phyloP scores from a whole-genome alignment of 352 stramenopile genomes.

The Phytophthora tentaculata region DNA sequence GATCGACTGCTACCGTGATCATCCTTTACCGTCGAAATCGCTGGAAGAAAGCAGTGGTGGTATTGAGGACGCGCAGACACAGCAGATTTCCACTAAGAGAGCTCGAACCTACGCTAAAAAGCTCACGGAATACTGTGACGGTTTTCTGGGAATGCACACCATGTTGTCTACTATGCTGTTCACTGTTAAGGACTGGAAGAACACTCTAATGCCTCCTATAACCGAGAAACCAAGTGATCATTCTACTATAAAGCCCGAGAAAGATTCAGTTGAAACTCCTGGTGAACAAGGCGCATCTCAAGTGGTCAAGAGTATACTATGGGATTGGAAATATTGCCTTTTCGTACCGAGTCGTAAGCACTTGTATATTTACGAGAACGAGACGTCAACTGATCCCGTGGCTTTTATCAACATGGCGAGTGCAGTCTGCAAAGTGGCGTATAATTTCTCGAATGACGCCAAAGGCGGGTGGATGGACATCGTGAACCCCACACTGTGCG shows the following conservation, averaged over 20 bases:
- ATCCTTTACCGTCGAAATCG: not conserved
- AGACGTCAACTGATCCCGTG: conserved; percentile 43
- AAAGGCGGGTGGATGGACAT: conserved; percentile 69
- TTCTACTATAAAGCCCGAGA: conserved; percentile 6
- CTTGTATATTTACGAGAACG: conserved; percentile 72
- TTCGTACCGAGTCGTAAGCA: conserved; percentile 55
- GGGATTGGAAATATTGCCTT: conserved; percentile 76
- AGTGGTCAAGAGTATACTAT: conserved; percentile 48
- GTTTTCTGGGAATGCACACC: conserved; percentile 59
- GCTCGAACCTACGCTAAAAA: conserved; percentile 58
- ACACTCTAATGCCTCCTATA: conserved; percentile 44
- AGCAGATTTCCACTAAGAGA: not conserved
- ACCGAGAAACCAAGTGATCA: conserved; percentile 46
- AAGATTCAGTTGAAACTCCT: not conserved
- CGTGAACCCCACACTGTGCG: conserved; percentile 50
- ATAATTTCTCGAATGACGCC: conserved; percentile 48
- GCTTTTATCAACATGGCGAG: conserved; percentile 68
- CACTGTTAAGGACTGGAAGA: conserved; percentile 39
- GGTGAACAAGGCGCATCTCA: not conserved
- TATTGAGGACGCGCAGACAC: not conserved
- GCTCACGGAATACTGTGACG: conserved; percentile 59
- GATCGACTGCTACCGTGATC: conserved; percentile 52
- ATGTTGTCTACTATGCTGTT: conserved; percentile 56
- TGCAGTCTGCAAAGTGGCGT: conserved; percentile 44
- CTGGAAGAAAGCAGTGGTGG: not conserved